phyloP scores from a whole-genome alignment of 495 filamentous ascomycete species.

The Xylaria bambusicola region DNA sequence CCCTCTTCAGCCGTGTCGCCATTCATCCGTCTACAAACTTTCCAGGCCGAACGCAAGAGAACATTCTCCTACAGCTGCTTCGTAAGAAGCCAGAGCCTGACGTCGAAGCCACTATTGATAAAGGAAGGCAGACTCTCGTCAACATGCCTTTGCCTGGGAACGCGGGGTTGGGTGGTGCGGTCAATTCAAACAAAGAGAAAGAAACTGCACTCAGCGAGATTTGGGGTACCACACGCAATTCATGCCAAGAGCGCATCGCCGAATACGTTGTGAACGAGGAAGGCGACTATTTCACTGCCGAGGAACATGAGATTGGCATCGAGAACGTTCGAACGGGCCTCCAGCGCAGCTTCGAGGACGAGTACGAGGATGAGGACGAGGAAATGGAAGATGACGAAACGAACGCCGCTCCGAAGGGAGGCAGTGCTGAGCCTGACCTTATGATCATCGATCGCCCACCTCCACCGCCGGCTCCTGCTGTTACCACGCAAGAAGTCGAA shows the following conservation, averaged over 20 bases:
- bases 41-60: conserved; percentile 69
- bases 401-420: conserved; percentile 32
- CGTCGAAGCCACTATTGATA: conserved; percentile 70
- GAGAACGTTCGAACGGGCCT: conserved; percentile 73
- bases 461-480: conserved; percentile 33
- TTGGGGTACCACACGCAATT: conserved; percentile 44
- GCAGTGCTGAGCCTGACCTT: conserved; percentile 22
- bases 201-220: conserved; percentile 44
- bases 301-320: conserved; percentile 66
- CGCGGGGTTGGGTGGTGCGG: background rate
- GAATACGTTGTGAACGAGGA: conserved; percentile 53
- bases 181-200: conserved; percentile 20
- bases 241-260: conserved; percentile 36
- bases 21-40: conserved; percentile 76
- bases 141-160: conserved; percentile 4
- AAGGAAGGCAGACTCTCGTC: conserved; percentile 50
- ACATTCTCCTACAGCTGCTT: conserved; percentile 62
- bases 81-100: conserved; percentile 80
- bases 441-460: conserved; percentile 43
- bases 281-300: conserved; percentile 60
- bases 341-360: conserved; percentile 55
- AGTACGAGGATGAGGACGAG: conserved; percentile 60
- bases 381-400: conserved; percentile 51
- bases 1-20: conserved; percentile 62
- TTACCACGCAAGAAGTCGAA: conserved; percentile 31